Evolutionary conservation across 2,329 filamentous ascomycete genomes (phyloP), one percentile per base, ranked within the genome.

Genomic region (Fonsecaea nubica): DNA sequence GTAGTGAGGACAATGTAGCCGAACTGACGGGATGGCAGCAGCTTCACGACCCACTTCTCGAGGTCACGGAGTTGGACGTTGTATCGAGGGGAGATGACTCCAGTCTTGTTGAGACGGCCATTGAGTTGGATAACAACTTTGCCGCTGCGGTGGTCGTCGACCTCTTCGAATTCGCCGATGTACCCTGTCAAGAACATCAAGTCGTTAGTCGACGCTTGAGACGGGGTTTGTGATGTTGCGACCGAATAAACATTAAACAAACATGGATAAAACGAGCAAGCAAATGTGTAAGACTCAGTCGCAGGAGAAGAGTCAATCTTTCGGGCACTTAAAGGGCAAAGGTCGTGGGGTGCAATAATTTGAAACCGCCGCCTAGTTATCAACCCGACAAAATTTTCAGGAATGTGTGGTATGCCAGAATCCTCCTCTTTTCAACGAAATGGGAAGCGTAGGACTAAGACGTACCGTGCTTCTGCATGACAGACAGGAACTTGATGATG

Each of bases 261-360:
- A 93, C 91, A 95, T 82, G 80, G 72, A 74, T 74, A 42, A 73
- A 72, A 79, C 7, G 74, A 74, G 72, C 81, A 84, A 77, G 79
- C 84, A 92, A 63, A 96, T 90, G 91, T 97, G 93, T 97, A 96
- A 97, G 93, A 94, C 18, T 90, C 90, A 88, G 75, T 90, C 90
- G 90, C 88, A 81, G 81, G 81, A 76, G 74, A 73, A 75, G 33
- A 67, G 79, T 91, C 84, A 81, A 95, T 99, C 84, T 99, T 91
- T 96, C 95, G 94, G 92, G 89, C 89, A 96, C 89, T 98, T 98
- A 99, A 98, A 99, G 92, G 93, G 92, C 94, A 92, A 89, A 90
- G 87, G 89, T 90, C 92, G 93, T 97, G 83, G 86, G 40, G 82
- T 53, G 75, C 73, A 81, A 61, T 53, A 75, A 79, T 81, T 87